Evolutionary conservation across 495 filamentous ascomycete species (phyloP).

Genomic region (Xylaria longipes): DNA sequence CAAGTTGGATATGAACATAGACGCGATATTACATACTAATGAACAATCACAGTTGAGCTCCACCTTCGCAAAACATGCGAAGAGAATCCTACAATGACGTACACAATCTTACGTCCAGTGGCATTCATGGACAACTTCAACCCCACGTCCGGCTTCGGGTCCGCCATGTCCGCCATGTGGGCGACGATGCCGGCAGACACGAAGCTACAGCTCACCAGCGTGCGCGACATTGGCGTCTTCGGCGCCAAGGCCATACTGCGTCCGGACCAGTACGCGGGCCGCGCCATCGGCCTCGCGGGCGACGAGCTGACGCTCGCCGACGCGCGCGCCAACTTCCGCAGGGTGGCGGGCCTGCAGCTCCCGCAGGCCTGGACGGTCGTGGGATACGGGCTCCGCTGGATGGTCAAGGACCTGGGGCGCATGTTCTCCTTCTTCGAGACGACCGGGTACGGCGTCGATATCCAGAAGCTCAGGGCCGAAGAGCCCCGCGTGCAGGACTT

Average conservation of each 20-base stretch:
- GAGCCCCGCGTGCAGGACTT: constrained; percentile 64
- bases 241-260: constrained; percentile 62
- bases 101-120: constrained; percentile 65
- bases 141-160: constrained; percentile 56
- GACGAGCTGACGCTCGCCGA: constrained; percentile 64
- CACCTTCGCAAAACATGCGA: constrained; percentile 22
- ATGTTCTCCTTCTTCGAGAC: constrained; percentile 73
- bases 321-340: constrained; percentile 56
- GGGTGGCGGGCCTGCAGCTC: constrained; percentile 53
- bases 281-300: constrained; percentile 62
- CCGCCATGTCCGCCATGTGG: constrained; percentile 64
- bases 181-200: constrained; percentile 46
- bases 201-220: constrained; percentile 65
- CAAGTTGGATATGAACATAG: background rate
- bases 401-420: constrained; percentile 54
- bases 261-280: constrained; percentile 45
- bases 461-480: constrained; percentile 55
- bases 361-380: constrained; percentile 57
- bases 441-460: constrained; percentile 66
- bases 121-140: constrained; percentile 71
- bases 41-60: constrained; percentile 1
- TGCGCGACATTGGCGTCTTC: constrained; percentile 68
- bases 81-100: constrained; percentile 36
- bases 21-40: background rate
- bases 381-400: constrained; percentile 48